A percentile compares a stretch with the other conserved stretches of the same genome.
Evolutionary conservation across 2,329 filamentous ascomycete genomes (phyloP).

Genomic region (Colletotrichum australisinense): DNA sequence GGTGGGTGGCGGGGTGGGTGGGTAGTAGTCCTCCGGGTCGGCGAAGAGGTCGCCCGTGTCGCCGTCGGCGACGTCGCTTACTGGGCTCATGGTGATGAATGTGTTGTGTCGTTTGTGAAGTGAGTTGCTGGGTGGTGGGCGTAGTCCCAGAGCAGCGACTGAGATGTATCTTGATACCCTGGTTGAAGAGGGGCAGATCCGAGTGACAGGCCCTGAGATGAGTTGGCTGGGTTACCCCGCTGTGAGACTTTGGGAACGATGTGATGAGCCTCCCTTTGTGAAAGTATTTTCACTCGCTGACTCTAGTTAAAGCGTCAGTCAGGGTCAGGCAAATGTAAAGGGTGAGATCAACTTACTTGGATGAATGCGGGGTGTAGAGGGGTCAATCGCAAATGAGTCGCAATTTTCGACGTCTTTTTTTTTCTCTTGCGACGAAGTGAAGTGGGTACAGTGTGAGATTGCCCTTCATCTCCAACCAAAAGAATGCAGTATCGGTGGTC

Average conservation of each 20-base stretch:
- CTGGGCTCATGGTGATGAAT: conserved; percentile 13
- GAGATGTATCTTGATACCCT: background rate
- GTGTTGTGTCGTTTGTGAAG: background rate
- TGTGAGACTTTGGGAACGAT: background rate
- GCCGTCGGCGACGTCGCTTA: conserved; percentile 41
- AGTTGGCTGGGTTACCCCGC: background rate
- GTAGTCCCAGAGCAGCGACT: background rate
- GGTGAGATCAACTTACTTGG: background rate
- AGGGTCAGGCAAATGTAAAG: background rate
- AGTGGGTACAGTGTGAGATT: conserved; percentile 31
- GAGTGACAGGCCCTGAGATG: too few species aligned
- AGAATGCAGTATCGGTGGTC: background rate
- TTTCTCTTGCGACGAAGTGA: conserved; percentile 9
- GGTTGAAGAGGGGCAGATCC: background rate
- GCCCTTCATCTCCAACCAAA: too few species aligned
- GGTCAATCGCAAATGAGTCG: conserved; percentile 8
- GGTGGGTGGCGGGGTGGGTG: conserved; percentile 80
- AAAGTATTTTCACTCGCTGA: background rate
- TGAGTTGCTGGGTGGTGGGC: background rate
- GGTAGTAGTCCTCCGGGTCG: conserved; percentile 85
- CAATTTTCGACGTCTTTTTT: conserved; percentile 10
- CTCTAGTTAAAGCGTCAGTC: background rate
- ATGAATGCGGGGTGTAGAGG: conserved; percentile 12
- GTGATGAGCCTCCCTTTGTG: background rate
- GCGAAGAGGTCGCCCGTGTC: conserved; percentile 72